Evolutionary conservation across 2,329 filamentous ascomycete genomes (phyloP), one percentile per base, ranked within the genome.

Genomic region (Ophiosphaerella narmari): DNA sequence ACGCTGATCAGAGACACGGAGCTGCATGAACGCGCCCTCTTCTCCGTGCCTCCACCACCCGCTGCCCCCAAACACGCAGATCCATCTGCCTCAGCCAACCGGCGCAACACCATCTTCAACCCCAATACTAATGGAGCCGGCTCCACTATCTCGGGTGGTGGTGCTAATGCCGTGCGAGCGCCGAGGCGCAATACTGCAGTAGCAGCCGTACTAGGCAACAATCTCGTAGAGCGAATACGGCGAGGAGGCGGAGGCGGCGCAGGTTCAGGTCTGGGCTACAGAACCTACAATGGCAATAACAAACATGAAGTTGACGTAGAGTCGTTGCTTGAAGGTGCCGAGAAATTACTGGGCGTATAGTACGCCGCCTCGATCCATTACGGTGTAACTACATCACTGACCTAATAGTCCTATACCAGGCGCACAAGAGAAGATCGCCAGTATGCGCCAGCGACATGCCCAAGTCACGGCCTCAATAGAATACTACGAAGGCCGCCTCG

Each of bases 1-100:
- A 85, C 90, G 11, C 79, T 99, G 40, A 97, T 99, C 66, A 89
- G 94, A 53, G 94, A 99, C 72, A 97, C 93, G 3, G 94, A 99
- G 74, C 78, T 88, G 18, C 93, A 97, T 76, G 94, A 99, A 74
- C 88, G 92, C 66, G 93, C 93, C 6, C 85, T 99, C 14, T 99
- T 97, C 78, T 95, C 93, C 33, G 87, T 96, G 0, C 91, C 93
- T 1, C 86, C 89, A 0, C 84, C 89, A 0, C 80, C 81, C 67
- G 35, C 77, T 65, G 43, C 74, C 66, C 55, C 78, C 68, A 72
- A 79, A 70, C 60, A 74, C 63, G 48, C 78, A 71, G 55, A 82
- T 64, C 63, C 76, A 63, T 70, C 80, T 60, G 65, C 72, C 34
- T 62, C 62, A 35, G 51, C 67, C 12, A 74, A 71, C 39, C 73